Conservation (phyloP, 1,284 basidiomycete genomes). For the Earliella scabrosa region DNA sequence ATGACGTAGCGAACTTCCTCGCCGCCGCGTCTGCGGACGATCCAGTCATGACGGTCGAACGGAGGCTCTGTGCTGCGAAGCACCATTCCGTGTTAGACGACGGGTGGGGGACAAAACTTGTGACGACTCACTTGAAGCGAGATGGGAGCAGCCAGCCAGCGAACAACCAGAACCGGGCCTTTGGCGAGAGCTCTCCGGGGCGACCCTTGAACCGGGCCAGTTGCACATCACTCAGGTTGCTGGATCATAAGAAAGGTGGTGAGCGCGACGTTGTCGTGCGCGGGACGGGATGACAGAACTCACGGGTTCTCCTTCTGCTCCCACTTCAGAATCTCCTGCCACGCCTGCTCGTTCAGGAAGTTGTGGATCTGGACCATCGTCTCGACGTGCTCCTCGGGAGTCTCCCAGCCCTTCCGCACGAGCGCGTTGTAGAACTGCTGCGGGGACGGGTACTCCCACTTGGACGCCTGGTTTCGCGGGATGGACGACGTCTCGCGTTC, state of each 20-base stretch:
- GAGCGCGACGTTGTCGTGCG: slow-evolving; percentile 5
- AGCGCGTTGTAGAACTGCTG: slow-evolving; percentile 99
- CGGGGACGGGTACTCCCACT: slow-evolving; percentile 98
- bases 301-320: slow-evolving; percentile 73
- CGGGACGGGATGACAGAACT: slow-evolving; percentile 25
- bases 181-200: slow-evolving; percentile 88
- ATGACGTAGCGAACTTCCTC: slow-evolving; percentile 93
- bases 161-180: slow-evolving; percentile 86
- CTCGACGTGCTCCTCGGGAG: slow-evolving; percentile 95
- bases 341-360: slow-evolving; percentile 96
- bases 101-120: neutral
- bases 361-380: slow-evolving; percentile 99
- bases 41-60: slow-evolving; percentile 99
- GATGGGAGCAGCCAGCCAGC: slow-evolving; percentile 89
- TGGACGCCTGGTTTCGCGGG: slow-evolving; percentile 65
- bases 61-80: slow-evolving; percentile 80
- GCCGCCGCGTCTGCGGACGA: slow-evolving; percentile 78
- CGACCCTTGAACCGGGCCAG: slow-evolving; percentile 89
- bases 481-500: slow-evolving; percentile 85
- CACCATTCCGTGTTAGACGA: neutral
- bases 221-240: slow-evolving; percentile 54
- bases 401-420: slow-evolving; percentile 97
- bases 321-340: slow-evolving; percentile 96
- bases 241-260: slow-evolving; percentile 31
- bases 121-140: slow-evolving; percentile 77